Base-by-base conservation (phyloP, 768 basidiomycete genomes). In the Albatrellus ellisii region DNA sequence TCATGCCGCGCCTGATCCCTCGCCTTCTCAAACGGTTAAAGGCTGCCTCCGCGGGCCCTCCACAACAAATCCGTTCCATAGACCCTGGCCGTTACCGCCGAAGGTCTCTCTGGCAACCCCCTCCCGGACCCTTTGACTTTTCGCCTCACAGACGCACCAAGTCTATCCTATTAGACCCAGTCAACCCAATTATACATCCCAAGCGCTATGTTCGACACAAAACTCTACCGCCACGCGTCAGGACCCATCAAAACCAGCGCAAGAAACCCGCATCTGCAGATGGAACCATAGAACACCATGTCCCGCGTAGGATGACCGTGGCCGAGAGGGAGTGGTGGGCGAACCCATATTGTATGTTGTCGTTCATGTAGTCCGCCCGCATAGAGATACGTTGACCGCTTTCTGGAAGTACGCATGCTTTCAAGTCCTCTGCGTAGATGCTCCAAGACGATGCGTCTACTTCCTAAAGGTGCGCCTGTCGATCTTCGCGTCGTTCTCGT, bases 1-100 rank as follows among this genome's bases (percentile, higher is more conserved):
- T 28, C 44, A 85, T 84, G 82, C 73, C 78, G 54, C 79, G 80
- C 50, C 64, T 86, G 54, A 59, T 83, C 44, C 79, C 79, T 32
- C 79, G 81, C 53, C 72, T 85, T 12, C 57, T 75, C 35, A 56
- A 62, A 43, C 54, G 51, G 17, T 55, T 77, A 34, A 53, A 58
- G 20, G 54, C 64, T 59, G 38, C 29, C 21, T 51, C 48, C 39
- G 47, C 46, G 37, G 34, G 24, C 33, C 31, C 22, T 6, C 32
- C 43, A 21, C 39, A 42, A 36, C 20, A 33, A 26, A 41, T 34
- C 28, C 37, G 34, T 15, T 53, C 44, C 14, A 12, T 46, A 14
- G 39, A 40, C 25, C 47, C 32, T 18, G n/a, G n/a, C 49, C 41
- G 18, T 33, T 44, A 1, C 33, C 32, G n/a, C 36, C 43, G 21